Base-by-base conservation (phyloP, 345 rosid species). In the Citrus inodora region DNA sequence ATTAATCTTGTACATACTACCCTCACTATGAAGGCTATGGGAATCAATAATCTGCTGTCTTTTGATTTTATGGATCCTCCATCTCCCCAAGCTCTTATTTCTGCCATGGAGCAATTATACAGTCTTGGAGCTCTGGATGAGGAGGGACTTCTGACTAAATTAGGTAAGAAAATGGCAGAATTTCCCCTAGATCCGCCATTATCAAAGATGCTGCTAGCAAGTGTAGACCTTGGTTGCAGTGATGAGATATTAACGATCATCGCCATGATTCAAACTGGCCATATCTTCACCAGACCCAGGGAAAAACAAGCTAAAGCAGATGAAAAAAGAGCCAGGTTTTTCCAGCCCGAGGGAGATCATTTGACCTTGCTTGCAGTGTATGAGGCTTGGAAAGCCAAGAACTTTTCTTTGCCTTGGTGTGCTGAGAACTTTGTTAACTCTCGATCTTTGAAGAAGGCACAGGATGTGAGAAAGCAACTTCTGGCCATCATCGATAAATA, bases 261-360 rank as follows among this genome's bases (percentile, higher is more conserved):
- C 62, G 87, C 99, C 6, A 92, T 93, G 99, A 91, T 95, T 79
- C 93, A 91, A 80, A 93, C 96, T 4, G 94, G 98, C 7, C 91
- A 93, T 86, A 90, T 95, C 74, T 92, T 93, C 80, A 92, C 92
- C 83, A 82, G 98, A 82, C 98, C 98, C 16, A 88, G 95, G 83
- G 98, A 91, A 73, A 95, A 92, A 77, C 98, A 91, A 89, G 95
- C 98, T 51, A 97, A 90, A 82, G 99, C 96, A 58, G 99, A 95
- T 84, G 93, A 91, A 80, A 95, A 92, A 87, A 88, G 90, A 76
- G 97, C 98, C 69, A 93, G 91, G 79, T 93, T 93, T 88, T 90
- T 92, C 86, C 96, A 88, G 88, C 93, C 93, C 0, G 93, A 91
- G 87, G 99, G 98, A 64, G 99, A 93, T 82, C 97, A 93, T 82